phyloP scores from a whole-genome alignment of 257 asterid species.

The Buddleja alternifolia region DNA sequence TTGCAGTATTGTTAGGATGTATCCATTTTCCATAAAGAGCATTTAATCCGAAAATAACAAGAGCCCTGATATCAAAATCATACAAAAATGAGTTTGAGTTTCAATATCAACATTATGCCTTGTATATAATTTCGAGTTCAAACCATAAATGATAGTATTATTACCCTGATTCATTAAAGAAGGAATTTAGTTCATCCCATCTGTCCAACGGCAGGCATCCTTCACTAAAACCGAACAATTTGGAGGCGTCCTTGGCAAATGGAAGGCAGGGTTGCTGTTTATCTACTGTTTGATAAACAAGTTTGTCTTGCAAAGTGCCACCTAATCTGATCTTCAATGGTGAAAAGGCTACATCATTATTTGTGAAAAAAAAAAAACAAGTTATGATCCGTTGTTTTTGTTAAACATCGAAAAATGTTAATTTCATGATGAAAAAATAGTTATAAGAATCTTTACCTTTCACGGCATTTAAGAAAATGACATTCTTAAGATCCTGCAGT shows the following conservation, averaged over 20 bases:
- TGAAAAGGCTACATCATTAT: conserved; percentile 65
- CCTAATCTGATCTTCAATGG: conserved; percentile 89
- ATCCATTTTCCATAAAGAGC: conserved; percentile 64
- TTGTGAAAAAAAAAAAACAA: neutral
- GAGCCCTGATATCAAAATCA: conserved; percentile 51
- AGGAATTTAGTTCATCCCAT: conserved; percentile 80
- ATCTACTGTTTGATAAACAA: conserved; percentile 64
- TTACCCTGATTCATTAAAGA: conserved; percentile 75
- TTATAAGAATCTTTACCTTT: conserved; percentile 51
- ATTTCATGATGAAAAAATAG: conserved; percentile 8
- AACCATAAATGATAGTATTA: neutral
- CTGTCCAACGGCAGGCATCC: conserved; percentile 83
- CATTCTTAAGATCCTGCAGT: conserved; percentile 77
- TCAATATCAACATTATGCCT: neutral
- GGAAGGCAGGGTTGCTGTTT: conserved; percentile 52
- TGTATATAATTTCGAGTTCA: neutral
- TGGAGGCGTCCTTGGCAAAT: conserved; percentile 51
- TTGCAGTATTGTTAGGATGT: conserved; percentile 39
- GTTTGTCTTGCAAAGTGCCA: conserved; percentile 85
- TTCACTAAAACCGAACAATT: conserved; percentile 58
- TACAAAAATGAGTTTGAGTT: neutral
- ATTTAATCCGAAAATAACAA: conserved; percentile 66
- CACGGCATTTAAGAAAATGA: conserved; percentile 65
- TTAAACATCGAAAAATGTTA: neutral
- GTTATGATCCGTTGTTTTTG: conserved; percentile 24